Evolutionary conservation across 768 basidiomycete genomes (phyloP), one percentile per base, ranked within the genome.

Genomic region (Cystofilobasidium macerans): DNA sequence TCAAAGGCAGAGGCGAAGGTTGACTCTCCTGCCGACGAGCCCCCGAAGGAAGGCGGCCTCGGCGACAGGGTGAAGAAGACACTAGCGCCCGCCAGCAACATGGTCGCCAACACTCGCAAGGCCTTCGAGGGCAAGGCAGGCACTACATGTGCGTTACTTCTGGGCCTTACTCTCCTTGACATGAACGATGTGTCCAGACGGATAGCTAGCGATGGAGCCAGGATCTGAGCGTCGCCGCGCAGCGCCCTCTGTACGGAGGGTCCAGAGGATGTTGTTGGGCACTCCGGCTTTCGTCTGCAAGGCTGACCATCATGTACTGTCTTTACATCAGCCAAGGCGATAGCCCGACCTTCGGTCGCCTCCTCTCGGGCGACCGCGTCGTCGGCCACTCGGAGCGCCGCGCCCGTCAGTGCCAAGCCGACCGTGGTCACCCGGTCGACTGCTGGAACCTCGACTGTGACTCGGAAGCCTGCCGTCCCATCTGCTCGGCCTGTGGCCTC

Each of bases 381-480:
- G 5, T 26, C 51, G 11, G 33, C 48, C 38, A 35, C 62, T 28
- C 18, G 48, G 24, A 20, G 51, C 3, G 16, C 35, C 22, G 7
- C n/a, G 5, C 5, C 60, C 13, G 20, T 32, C 28, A 12, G 36
- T 18, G 1, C 61, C 12, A 54, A 54, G 36, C 51, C 61, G 8
- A 40, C 61, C n/a, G 24, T n/a, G 12, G 16, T 51, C 24, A 54
- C 62, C 48, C 51, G 51, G 1, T 30, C 51, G 14, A 54, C 51
- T 2, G 51, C 51, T 2, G 35, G 36, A 18, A 13, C 45, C 45
- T 47, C n/a, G 45, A 2, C 62, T 6, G 53, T 53, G 22, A 9
- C 28, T 5, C 62, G 62, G 28, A 63, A 63, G 62, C 36, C 62
- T 7, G 9, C 53, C 3, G 62, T 42, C 16, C 36, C 62, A 0